Evolutionary conservation across 768 basidiomycete species (phyloP).

Genomic region (Suillus spraguei): DNA sequence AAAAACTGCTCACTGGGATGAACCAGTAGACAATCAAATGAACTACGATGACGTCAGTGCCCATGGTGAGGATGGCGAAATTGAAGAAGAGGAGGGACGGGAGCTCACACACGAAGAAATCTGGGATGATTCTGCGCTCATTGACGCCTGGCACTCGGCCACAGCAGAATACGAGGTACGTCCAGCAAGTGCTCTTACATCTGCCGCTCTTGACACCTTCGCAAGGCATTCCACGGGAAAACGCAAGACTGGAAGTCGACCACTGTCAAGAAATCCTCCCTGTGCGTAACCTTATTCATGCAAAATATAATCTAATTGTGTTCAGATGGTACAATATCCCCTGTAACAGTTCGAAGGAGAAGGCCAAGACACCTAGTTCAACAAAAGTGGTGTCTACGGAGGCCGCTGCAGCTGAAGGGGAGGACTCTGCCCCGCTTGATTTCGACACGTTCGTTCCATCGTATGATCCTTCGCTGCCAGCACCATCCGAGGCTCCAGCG

Average conservation of each 20-base stretch:
- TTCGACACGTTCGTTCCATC: slow-evolving; percentile 72
- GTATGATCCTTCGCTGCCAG: slow-evolving; percentile 64
- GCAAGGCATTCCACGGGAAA: slow-evolving; percentile 64
- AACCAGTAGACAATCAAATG: slow-evolving; percentile 34
- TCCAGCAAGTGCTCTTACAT: slow-evolving; percentile 5
- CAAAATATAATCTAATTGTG: slow-evolving; percentile 11
- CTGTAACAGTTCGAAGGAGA: slow-evolving; percentile 18
- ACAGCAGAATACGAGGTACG: slow-evolving; percentile 75
- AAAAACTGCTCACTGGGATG: slow-evolving; percentile 47
- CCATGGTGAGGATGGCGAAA: slow-evolving; percentile 31
- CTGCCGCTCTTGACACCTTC: slow-evolving; percentile 5
- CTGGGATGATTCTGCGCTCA: slow-evolving; percentile 85
- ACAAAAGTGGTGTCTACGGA: slow-evolving; percentile 17
- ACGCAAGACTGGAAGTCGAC: slow-evolving; percentile 67
- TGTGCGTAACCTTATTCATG: slow-evolving; percentile 49
- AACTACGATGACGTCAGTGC: slow-evolving; percentile 29
- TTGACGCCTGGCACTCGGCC: slow-evolving; percentile 85
- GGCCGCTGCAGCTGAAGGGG: slow-evolving; percentile 28
- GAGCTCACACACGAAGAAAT: slow-evolving; percentile 73
- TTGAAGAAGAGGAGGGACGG: slow-evolving; percentile 52
- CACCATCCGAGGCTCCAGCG: slow-evolving; percentile 29
- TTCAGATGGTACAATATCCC: slow-evolving; percentile 81
- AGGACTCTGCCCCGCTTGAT: slow-evolving; percentile 63
- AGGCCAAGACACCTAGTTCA: slow-evolving; percentile 19
- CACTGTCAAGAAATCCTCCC: slow-evolving; percentile 66